Evolutionary conservation across 306 rosid species (phyloP).

Genomic region (Oxytropis ochrocephala): DNA sequence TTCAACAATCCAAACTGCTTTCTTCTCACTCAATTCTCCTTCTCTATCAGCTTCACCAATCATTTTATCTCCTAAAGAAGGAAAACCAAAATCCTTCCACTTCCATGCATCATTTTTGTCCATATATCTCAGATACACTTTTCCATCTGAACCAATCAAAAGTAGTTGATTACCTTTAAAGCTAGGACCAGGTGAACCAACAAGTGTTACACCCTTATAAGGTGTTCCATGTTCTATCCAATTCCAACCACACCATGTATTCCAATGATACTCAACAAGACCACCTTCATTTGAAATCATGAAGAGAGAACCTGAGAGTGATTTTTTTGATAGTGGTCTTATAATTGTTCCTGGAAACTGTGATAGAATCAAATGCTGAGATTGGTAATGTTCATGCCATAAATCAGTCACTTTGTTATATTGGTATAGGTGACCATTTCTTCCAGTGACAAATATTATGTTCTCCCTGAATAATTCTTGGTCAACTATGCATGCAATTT

Average conservation of each 20-base stretch:
- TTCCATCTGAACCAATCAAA: slow-evolving; percentile 84
- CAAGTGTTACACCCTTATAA: slow-evolving; percentile 51
- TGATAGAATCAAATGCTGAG: slow-evolving; percentile 79
- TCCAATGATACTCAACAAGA: slow-evolving; percentile 85
- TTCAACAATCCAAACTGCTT: slow-evolving; percentile 26
- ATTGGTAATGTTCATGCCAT: slow-evolving; percentile 93
- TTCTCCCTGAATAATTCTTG: slow-evolving; percentile 80
- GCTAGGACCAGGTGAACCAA: slow-evolving; percentile 79
- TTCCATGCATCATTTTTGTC: slow-evolving; percentile 62
- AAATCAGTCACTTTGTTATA: slow-evolving; percentile 78
- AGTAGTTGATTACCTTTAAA: slow-evolving; percentile 63
- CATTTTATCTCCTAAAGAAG: slow-evolving; percentile 27
- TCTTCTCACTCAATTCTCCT: slow-evolving; percentile 18
- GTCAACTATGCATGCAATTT: slow-evolving; percentile 63
- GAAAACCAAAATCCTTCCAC: slow-evolving; percentile 79
- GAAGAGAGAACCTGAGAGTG: slow-evolving; percentile 77
- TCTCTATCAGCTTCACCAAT: slow-evolving; percentile 27
- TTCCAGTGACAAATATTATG: slow-evolving; percentile 68
- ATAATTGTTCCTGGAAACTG: slow-evolving; percentile 65
- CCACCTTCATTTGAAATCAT: slow-evolving; percentile 82
- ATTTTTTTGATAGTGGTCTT: slow-evolving; percentile 46
- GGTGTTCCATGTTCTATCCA: slow-evolving; percentile 98
- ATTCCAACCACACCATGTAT: slow-evolving; percentile 66
- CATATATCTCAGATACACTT: slow-evolving; percentile 69
- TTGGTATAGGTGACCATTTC: slow-evolving; percentile 77